Evolutionary conservation across 179 eudicot species (phyloP).

Genomic region (Beta lomatogona): DNA sequence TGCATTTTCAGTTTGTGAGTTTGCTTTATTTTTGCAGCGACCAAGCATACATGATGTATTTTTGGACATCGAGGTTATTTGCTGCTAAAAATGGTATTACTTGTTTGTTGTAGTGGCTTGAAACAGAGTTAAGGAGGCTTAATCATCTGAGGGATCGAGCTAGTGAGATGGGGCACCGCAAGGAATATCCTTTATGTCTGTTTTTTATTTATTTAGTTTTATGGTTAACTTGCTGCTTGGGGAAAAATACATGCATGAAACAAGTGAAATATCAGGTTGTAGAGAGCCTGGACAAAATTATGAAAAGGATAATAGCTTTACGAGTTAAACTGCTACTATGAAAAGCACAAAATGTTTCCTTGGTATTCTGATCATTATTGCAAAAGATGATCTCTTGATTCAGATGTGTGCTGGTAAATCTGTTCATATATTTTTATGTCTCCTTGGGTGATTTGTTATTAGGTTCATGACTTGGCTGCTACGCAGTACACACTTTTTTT

Average conservation of each 20-base stretch:
- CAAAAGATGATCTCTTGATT: background rate
- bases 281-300: background rate
- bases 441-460: background rate
- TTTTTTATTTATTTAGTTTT: background rate
- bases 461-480: background rate
- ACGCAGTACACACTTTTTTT: background rate
- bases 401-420: too few species aligned
- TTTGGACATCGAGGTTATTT: background rate
- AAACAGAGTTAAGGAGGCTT: conserved; percentile 69
- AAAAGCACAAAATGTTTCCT: background rate
- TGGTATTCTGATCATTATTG: background rate
- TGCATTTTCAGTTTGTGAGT: background rate
- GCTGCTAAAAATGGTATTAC: conserved; percentile 14
- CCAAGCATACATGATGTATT: background rate
- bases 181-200: conserved; percentile 82
- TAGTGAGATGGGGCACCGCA: conserved; percentile 85
- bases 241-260: background rate
- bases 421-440: background rate
- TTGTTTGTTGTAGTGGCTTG: conserved; percentile 75
- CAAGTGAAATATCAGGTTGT: background rate
- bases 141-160: conserved; percentile 98
- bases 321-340: background rate
- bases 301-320: background rate
- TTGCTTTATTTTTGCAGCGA: background rate
- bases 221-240: background rate